These are phyloP conservation scores for Didymella pomorum DNA, from an alignment of 2,329 filamentous ascomycete species.

Conservation along the genomic window DNA sequence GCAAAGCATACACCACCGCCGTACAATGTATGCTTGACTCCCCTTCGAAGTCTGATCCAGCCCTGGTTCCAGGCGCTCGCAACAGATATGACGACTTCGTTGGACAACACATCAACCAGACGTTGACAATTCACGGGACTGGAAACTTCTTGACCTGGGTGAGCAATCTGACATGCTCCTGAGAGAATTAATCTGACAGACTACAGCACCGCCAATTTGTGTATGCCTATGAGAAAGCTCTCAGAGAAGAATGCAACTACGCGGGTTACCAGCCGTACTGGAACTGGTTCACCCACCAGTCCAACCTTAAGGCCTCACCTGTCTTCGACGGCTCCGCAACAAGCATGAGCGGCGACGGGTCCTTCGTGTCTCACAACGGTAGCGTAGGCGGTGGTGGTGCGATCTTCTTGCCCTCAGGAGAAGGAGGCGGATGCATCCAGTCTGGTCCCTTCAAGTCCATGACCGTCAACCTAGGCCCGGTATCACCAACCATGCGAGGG, in stretches of 20 bases:
- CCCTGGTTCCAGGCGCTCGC: slow-evolving; percentile 28
- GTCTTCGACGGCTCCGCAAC: slow-evolving; percentile 37
- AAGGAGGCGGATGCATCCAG: slow-evolving; percentile 36
- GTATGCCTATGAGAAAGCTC: slow-evolving; percentile 48
- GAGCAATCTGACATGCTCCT: no score
- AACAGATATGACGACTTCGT: slow-evolving; percentile 42
- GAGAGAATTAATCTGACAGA: no score
- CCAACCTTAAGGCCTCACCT: slow-evolving; percentile 39
- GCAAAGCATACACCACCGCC: slow-evolving; percentile 30
- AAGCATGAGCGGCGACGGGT: slow-evolving; percentile 49
- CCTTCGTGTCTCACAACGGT: slow-evolving; percentile 28
- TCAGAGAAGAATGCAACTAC: slow-evolving; percentile 52
- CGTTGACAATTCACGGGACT: slow-evolving; percentile 28
- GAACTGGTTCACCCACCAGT: slow-evolving; percentile 54
- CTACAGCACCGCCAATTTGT: slow-evolving; percentile 49
- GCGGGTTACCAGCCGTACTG: slow-evolving; percentile 54
- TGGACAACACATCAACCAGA: slow-evolving; percentile 34
- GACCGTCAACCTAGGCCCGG: slow-evolving; percentile 37
- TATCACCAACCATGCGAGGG: slow-evolving; percentile 22
- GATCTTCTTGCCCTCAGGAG: slow-evolving; percentile 18
- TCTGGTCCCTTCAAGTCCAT: slow-evolving; percentile 34
- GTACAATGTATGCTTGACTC: slow-evolving; percentile 31
- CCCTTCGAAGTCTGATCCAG: slow-evolving; percentile 25
- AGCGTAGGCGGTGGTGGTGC: slow-evolving; percentile 27
- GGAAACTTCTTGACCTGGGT: slow-evolving; percentile 40